Percentiles rank a stretch among this genome's conserved stretches.
Conservation (phyloP, 768 basidiomycete species). For the Russula griseocarnosa region DNA sequence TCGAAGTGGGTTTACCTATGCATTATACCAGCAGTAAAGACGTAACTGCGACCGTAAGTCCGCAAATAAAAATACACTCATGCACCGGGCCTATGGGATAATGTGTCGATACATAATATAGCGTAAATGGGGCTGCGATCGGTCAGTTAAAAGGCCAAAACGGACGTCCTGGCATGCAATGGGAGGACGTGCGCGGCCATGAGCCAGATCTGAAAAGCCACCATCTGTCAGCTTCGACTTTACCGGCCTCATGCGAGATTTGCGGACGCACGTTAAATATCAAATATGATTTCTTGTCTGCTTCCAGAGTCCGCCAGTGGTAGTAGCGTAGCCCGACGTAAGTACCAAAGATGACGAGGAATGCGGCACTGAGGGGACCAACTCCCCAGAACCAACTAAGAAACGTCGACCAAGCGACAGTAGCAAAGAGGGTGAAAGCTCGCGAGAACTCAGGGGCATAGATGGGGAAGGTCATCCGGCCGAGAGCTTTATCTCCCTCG, state of each 20-base stretch:
- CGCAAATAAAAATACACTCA: slow-evolving; percentile 28
- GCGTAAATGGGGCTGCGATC: slow-evolving; percentile 21
- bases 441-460: slow-evolving; percentile 29
- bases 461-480: slow-evolving; percentile 31
- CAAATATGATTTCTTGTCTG: slow-evolving; percentile 28
- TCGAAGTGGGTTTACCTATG: slow-evolving; percentile 22
- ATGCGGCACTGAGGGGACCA: slow-evolving; percentile 23
- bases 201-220: slow-evolving; percentile 25
- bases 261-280: slow-evolving; percentile 31
- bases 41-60: slow-evolving; percentile 17
- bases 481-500: slow-evolving; percentile 29
- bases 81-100: slow-evolving; percentile 13
- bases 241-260: slow-evolving; percentile 14
- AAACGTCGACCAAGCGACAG: slow-evolving; percentile 29
- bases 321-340: slow-evolving; percentile 29
- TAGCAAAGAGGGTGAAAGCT: slow-evolving; percentile 28
- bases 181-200: slow-evolving; percentile 27
- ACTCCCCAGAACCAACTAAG: slow-evolving; percentile 29
- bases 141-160: slow-evolving; percentile 26
- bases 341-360: slow-evolving; percentile 26
- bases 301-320: slow-evolving; percentile 25
- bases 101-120: slow-evolving; percentile 25
- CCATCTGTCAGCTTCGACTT: slow-evolving; percentile 21
- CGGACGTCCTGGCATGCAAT: slow-evolving; percentile 25
- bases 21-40: slow-evolving; percentile 26